A percentile compares a stretch with the other conserved stretches of the same genome.
Evolutionary conservation across 768 basidiomycete species (phyloP).

Genomic region (Sarcodon aspratus): DNA sequence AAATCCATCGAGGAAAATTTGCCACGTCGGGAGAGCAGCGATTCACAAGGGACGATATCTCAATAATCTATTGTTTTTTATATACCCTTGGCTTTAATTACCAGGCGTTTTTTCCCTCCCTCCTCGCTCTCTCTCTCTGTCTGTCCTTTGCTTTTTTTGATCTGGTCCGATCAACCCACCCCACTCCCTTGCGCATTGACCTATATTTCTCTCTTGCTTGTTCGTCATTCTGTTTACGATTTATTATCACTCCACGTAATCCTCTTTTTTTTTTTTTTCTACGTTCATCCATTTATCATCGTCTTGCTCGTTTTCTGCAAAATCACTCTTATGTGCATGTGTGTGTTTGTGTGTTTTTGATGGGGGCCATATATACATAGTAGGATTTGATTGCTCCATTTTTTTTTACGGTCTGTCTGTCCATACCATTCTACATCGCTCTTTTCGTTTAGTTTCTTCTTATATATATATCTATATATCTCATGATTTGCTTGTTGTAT

Average conservation of each 20-base stretch:
- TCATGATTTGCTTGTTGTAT: too few species aligned
- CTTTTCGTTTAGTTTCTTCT: too few species aligned
- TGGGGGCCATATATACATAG: too few species aligned
- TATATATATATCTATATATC: too few species aligned
- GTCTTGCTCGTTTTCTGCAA: too few species aligned
- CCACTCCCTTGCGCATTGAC: background rate
- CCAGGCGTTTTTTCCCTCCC: background rate
- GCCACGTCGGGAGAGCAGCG: conserved; percentile 13
- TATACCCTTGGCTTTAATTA: background rate
- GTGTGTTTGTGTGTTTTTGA: too few species aligned
- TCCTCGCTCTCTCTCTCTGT: background rate
- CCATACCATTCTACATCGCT: too few species aligned
- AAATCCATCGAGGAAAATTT: conserved; percentile 46
- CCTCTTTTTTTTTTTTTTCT: background rate
- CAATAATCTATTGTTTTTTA: conserved; percentile 1
- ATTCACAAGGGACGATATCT: conserved; percentile 15
- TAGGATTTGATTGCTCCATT: too few species aligned
- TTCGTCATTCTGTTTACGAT: background rate
- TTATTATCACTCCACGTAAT: background rate
- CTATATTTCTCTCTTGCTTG: background rate
- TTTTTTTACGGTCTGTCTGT: too few species aligned
- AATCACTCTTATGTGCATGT: too few species aligned
- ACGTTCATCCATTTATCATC: too few species aligned
- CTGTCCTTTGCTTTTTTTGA: background rate
- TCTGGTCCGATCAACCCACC: too few species aligned